Base-by-base conservation (phyloP, 2,329 filamentous ascomycete species). In the Trichoderma sp. region DNA sequence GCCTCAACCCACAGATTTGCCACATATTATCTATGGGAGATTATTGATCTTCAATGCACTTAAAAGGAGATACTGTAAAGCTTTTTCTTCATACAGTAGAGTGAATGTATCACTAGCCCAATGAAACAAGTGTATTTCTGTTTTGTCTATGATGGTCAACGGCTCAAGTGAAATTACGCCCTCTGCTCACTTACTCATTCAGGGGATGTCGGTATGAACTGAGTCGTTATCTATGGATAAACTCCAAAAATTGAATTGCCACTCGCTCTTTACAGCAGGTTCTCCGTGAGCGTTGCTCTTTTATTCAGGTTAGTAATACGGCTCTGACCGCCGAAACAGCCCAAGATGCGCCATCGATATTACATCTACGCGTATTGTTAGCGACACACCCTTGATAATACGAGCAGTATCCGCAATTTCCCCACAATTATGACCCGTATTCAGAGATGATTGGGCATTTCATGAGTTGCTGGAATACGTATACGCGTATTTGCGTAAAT, bases 361-460 rank as follows among this genome's bases (percentile, higher is more conserved):
- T 58, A n/a, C 53, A 49, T 58, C 35, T 66, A 29, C 53, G 63
- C 53, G 63, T 66, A 66, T 66, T 58, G 3, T 24, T 35, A 5
- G n/a, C 7, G 33, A 13, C 24, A 37, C 10, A 16, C 29, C 27
- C 53, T 49, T n/a, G 19, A 21, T 5, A 57, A 66, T 49, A 66
- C 63, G 63, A 49, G n/a, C 53, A 11, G 53, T 14, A 5, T 47
- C 6, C 8, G 10, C 8, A 14, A 24, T 33, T 37, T 0, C 10
- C 55, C 19, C 29, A 5, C 40, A 56, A 37, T 35, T 35, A 16
- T 11, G 21, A 4, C 11, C 7, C 14, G 27, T 37, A 21, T n/a
- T 19, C 37, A 19, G 7, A 52, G 19, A 14, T 67, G 64, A 67
- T 67, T 67, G 63, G 63, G 37, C 7, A 5, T n/a, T 3, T 3